Evolutionary conservation across 208 protist genomes (phyloP), one percentile per base, ranked within the genome.

Genomic region (Angomonas desouzai): DNA sequence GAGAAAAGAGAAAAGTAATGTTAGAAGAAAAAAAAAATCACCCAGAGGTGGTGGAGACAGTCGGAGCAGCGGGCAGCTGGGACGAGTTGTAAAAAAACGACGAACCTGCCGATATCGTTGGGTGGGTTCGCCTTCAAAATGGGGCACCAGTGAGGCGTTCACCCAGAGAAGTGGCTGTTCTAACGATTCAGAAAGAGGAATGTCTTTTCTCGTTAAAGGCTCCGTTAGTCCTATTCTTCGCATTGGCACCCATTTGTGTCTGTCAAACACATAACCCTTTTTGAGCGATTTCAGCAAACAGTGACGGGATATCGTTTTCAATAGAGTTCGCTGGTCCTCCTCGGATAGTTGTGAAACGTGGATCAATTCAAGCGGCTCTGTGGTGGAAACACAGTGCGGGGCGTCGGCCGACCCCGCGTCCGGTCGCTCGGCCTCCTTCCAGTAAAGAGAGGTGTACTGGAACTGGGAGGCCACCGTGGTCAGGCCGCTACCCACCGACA

Each of bases 391-490:
- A 13, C 11, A n/a, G 58, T 91, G 88, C 11, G 33, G 23, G 27
- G 65, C 66, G 32, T 67, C 43, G 1, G 38, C 57, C 0, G 78
- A 48, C 9, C 51, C 33, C 0, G 40, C 38, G 1, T 16, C 3
- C 25, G 43, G 62, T 10, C 27, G 11, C 13, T 30, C 58, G 13
- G 47, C 57, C 33, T 84, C 76, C 2, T 89, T 59, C 85, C 88
- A 94, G 27, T 73, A 43, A 33, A 91, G 70, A 0, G 88, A 91
- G 0, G 70, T 72, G 71, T 94, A 94, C 27, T 53, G 1, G 60
- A 89, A 91, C 71, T 94, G 88, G 22, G 78, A 73, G 25, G 80
- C 79, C 4, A 87, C 57, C 13, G 88, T 94, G n/a, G 85, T 92
- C 23, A 94, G 79, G 0, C 80, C 70, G 49, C 81, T 89, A 30